A percentile compares a stretch with the other conserved stretches of the same genome.
Conservation (phyloP, 176 grass and related monocot genomes). For the Thalia dealbata region DNA sequence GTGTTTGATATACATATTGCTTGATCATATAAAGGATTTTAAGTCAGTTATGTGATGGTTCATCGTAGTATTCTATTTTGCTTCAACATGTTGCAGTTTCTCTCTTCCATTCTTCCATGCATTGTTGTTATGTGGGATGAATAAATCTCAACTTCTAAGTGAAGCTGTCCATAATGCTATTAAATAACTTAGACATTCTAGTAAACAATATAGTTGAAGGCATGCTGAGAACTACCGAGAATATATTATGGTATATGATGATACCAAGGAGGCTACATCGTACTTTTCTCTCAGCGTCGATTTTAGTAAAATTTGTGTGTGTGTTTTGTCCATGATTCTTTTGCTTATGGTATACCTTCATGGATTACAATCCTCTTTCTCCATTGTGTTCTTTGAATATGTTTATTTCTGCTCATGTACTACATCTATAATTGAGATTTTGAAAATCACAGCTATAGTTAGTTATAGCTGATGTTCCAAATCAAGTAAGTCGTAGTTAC, state of each 20-base stretch:
- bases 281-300: conserved; percentile 55
- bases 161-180: conserved; percentile 18
- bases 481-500: conserved; percentile 73
- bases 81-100: not conserved
- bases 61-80: not conserved
- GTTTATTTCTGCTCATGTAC: conserved; percentile 32
- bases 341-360: conserved; percentile 12
- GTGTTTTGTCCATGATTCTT: conserved; percentile 8
- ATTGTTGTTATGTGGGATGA: not conserved
- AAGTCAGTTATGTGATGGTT: no score
- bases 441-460: conserved; percentile 45
- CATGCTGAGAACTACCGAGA: conserved; percentile 48
- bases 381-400: conserved; percentile 20
- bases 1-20: no score
- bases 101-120: not conserved
- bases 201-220: conserved; percentile 56
- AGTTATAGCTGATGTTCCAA: conserved; percentile 69
- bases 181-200: conserved; percentile 56
- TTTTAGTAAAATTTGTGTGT: conserved; percentile 67
- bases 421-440: conserved; percentile 63
- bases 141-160: not conserved
- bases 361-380: not conserved
- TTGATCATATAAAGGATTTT: no score
- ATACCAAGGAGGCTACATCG: conserved; percentile 38
- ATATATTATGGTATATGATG: conserved; percentile 37